Evolutionary conservation across 2,329 filamentous ascomycete species (phyloP).

Genomic region (Lasiodiplodia theobromae): DNA sequence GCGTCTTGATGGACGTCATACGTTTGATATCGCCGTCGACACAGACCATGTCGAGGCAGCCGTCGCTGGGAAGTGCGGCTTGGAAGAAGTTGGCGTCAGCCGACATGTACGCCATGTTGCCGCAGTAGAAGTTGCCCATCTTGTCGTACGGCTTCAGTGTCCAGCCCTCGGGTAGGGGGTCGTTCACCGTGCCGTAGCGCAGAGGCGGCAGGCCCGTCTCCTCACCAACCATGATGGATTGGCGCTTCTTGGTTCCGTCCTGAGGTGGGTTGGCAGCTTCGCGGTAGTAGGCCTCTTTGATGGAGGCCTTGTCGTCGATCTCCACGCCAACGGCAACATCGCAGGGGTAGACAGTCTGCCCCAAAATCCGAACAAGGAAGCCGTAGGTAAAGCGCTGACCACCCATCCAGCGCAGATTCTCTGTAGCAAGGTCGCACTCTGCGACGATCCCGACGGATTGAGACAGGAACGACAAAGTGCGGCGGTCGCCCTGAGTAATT

Average conservation of each 20-base stretch:
- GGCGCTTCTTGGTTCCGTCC: constrained; percentile 38
- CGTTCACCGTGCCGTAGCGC: constrained; percentile 79
- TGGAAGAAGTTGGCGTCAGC: constrained; percentile 87
- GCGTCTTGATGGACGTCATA: constrained; percentile 69
- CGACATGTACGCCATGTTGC: constrained; percentile 95
- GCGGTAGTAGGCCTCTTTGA: constrained; percentile 74
- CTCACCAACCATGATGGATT: constrained; percentile 16
- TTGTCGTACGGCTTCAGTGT: constrained; percentile 74
- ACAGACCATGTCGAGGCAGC: constrained; percentile 82
- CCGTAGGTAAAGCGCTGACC: constrained; percentile 83
- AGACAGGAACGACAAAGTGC: constrained; percentile 86
- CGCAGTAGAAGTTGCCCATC: constrained; percentile 90
- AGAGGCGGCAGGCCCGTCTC: constrained; percentile 69
- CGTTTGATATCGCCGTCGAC: constrained; percentile 78
- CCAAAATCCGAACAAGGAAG: constrained; percentile 76
- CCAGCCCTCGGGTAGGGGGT: constrained; percentile 81
- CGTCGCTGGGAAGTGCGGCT: constrained; percentile 81
- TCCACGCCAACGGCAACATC: constrained; percentile 87
- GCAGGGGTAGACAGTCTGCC: constrained; percentile 83
- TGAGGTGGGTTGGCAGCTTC: constrained; percentile 36
- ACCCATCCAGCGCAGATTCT: constrained; percentile 94
- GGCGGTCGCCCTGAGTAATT: constrained; percentile 78
- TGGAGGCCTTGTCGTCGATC: constrained; percentile 74
- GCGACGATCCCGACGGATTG: constrained; percentile 90
- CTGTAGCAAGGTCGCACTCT: constrained; percentile 87